Percentiles rank a stretch among this genome's conserved stretches.
These are phyloP conservation scores for Alternaria burnsii DNA, from an alignment of 2,329 filamentous ascomycete genomes.

Conservation along the genomic window DNA sequence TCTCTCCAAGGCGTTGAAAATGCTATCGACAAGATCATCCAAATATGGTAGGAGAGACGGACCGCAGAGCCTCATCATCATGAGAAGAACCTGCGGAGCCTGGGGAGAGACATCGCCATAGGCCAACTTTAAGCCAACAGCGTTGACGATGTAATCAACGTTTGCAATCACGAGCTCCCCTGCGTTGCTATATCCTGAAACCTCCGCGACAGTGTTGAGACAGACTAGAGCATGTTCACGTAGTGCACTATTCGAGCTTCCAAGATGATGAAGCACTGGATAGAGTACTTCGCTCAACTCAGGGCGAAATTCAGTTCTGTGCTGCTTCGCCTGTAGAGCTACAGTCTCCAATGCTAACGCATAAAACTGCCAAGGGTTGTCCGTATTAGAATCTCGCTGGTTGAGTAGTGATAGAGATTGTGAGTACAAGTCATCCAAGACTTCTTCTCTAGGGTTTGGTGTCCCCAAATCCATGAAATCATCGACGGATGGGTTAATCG, in stretches of 20 bases:
- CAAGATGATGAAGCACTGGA: conserved; percentile 87
- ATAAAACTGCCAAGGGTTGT: conserved; percentile 74
- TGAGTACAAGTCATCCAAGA: conserved; percentile 71
- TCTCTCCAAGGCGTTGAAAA: conserved; percentile 91
- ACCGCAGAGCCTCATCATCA: conserved; percentile 93
- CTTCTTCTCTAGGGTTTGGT: conserved; percentile 37
- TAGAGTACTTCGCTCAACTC: conserved; percentile 93
- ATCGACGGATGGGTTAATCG: conserved; percentile 65
- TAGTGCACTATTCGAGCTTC: conserved; percentile 72
- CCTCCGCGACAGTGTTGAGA: conserved; percentile 78
- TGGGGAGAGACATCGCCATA: conserved; percentile 92
- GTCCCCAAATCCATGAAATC: conserved; percentile 69
- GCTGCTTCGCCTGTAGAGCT: conserved; percentile 75
- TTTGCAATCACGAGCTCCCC: conserved; percentile 86
- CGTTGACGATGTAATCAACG: conserved; percentile 95
- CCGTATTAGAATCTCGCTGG: conserved; percentile 46
- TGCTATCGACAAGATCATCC: conserved; percentile 88
- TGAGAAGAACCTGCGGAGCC: conserved; percentile 85
- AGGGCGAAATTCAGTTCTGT: conserved; percentile 74
- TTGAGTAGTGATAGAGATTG: conserved; percentile 71
- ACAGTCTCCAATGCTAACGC: conserved; percentile 83
- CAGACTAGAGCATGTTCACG: conserved; percentile 84
- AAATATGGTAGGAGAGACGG: conserved; percentile 83
- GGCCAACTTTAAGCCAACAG: conserved; percentile 86
- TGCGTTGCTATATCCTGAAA: conserved; percentile 78